These are phyloP conservation scores for Tuber borchii DNA, from an alignment of 495 filamentous ascomycete species.

Conservation along the genomic window DNA sequence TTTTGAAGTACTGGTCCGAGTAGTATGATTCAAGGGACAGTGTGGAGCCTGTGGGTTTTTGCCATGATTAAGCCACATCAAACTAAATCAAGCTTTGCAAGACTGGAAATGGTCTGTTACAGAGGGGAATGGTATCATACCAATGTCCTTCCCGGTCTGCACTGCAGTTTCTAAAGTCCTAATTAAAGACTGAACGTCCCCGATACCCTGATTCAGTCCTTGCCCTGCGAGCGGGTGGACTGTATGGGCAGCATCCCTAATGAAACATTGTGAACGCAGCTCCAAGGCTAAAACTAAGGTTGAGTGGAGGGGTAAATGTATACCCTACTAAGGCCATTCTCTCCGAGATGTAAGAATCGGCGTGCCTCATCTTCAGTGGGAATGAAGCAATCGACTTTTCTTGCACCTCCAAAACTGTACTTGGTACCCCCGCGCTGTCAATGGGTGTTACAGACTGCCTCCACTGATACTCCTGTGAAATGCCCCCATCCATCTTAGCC, in stretches of 20 bases:
- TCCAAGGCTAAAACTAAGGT: constrained; percentile 12
- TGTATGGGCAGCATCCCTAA: constrained; percentile 78
- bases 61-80: background rate
- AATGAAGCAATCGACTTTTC: constrained; percentile 79
- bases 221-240: constrained; percentile 92
- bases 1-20: constrained; percentile 67
- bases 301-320: background rate
- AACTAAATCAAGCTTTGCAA: background rate
- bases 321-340: constrained; percentile 75
- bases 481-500: constrained; percentile 55
- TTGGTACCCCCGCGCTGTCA: constrained; percentile 50
- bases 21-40: constrained; percentile 74
- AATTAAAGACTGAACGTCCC: constrained; percentile 71
- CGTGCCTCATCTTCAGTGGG: constrained; percentile 82
- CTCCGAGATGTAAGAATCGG: constrained; percentile 82
- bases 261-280: background rate
- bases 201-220: constrained; percentile 87
- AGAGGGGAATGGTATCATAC: constrained; percentile 41
- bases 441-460: constrained; percentile 61
- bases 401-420: constrained; percentile 60
- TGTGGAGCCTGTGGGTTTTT: constrained; percentile 38
- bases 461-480: constrained; percentile 75
- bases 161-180: constrained; percentile 69
- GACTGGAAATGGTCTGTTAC: background rate
- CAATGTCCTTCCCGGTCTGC: constrained; percentile 76